These are phyloP conservation scores for Cryptosporidium meleagridis DNA, from an alignment of 169 alveolate species.

Conservation along the genomic window DNA sequence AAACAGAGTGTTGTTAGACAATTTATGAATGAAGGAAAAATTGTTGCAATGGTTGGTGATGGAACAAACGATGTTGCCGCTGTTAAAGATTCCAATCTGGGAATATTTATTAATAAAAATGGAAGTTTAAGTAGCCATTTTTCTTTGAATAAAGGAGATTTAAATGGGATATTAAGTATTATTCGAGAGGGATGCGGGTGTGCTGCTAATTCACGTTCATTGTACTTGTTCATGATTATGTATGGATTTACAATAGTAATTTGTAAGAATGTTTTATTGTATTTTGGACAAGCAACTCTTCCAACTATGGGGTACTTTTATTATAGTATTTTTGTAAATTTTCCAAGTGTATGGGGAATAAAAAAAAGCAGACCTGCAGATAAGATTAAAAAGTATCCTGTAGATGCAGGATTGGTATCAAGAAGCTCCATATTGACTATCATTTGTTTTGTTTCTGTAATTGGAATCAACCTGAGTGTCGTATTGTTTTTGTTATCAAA, in stretches of 20 bases:
- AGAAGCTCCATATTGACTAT: slow-evolving; percentile 7
- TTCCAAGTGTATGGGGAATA: slow-evolving; percentile 67
- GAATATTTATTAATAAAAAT: slow-evolving; percentile 1
- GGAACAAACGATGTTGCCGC: slow-evolving; percentile 72
- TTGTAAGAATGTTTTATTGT: slow-evolving; percentile 50
- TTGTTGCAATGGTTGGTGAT: slow-evolving; percentile 60
- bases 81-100: slow-evolving; percentile 29
- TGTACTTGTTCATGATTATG: slow-evolving; percentile 54
- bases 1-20: slow-evolving; percentile 28
- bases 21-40: slow-evolving; percentile 18
- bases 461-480: slow-evolving; percentile 13
- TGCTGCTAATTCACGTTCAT: slow-evolving; percentile 34
- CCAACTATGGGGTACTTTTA: slow-evolving; percentile 68
- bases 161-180: slow-evolving; percentile 11
- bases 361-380: slow-evolving; percentile 32
- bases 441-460: slow-evolving; percentile 1
- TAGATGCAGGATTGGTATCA: slow-evolving; percentile 7
- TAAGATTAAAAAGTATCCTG: slow-evolving; percentile 39
- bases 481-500: slow-evolving; percentile 14
- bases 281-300: slow-evolving; percentile 56
- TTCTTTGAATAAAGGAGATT: background rate
- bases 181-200: slow-evolving; percentile 44
- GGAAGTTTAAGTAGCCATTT: slow-evolving; percentile 5
- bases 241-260: slow-evolving; percentile 31
- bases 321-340: slow-evolving; percentile 41